Percentiles rank a stretch among this genome's conserved stretches.
Evolutionary conservation across 345 rosid genomes (phyloP).

Genomic region (Lenwebbia sp.): DNA sequence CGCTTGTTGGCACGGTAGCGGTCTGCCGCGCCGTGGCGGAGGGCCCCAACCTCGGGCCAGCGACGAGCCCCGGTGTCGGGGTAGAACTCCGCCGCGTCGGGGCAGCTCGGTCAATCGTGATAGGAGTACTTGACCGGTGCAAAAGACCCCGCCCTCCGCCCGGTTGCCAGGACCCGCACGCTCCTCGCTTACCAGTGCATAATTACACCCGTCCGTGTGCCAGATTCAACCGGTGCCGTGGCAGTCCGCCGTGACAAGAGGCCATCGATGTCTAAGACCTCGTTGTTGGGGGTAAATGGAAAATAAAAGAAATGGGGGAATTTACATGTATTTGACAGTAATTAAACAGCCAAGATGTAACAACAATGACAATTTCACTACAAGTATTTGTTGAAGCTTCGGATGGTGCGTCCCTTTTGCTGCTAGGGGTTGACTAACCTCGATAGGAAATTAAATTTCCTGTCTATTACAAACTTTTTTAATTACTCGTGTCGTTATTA

Average conservation of each 20-base stretch:
- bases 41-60: background rate
- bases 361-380: background rate
- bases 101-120: background rate
- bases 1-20: background rate
- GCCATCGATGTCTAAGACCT: background rate
- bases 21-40: background rate
- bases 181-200: background rate
- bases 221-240: background rate
- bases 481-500: background rate
- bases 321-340: background rate
- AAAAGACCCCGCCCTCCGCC: background rate
- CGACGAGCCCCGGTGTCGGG: background rate
- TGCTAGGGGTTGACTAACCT: background rate
- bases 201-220: background rate
- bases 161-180: background rate
- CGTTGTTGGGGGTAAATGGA: too few species aligned
- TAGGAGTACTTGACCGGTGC: background rate
- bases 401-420: background rate
- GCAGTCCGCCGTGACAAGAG: background rate
- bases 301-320: background rate
- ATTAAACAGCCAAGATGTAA: background rate
- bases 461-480: background rate
- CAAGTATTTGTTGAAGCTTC: background rate
- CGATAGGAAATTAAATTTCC: background rate
- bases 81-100: background rate